These are phyloP conservation scores for Fraxinus cuspidata DNA, from an alignment of 257 asterid genomes.

Conservation along the genomic window DNA sequence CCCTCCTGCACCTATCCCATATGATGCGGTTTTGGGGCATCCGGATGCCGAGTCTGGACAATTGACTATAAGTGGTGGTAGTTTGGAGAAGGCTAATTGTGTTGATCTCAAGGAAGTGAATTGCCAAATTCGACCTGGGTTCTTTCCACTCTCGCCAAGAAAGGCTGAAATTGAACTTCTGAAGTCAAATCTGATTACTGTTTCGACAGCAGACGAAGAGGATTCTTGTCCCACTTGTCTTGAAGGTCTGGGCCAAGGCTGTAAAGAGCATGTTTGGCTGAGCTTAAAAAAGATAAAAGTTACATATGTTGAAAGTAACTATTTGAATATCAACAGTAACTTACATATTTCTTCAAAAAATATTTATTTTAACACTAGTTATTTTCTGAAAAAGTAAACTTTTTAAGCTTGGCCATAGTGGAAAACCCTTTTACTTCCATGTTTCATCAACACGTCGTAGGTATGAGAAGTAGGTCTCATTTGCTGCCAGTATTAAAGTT, in stretches of 20 bases:
- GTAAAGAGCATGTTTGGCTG: background rate
- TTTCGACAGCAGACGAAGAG: conserved; percentile 43
- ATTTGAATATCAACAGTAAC: background rate
- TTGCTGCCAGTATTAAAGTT: background rate
- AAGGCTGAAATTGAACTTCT: conserved; percentile 41
- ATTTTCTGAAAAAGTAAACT: background rate
- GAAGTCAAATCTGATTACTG: conserved; percentile 33
- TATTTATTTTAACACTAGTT: too few species aligned
- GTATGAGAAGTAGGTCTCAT: background rate
- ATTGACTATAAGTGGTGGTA: conserved; percentile 27
- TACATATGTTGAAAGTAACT: background rate
- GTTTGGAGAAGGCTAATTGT: conserved; percentile 29
- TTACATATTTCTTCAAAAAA: background rate
- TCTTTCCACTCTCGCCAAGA: conserved; percentile 42
- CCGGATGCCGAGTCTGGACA: conserved; percentile 34
- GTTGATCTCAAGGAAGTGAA: conserved; percentile 39
- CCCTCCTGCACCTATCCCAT: conserved; percentile 77
- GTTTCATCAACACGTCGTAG: background rate
- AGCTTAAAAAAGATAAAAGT: background rate
- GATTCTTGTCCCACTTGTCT: conserved; percentile 85
- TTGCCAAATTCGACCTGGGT: conserved; percentile 34
- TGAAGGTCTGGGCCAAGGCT: conserved; percentile 48
- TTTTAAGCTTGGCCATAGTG: background rate
- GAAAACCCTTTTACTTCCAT: background rate
- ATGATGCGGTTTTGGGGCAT: conserved; percentile 54